Base-by-base conservation (phyloP, 805 yeast genomes). In the Blastobotrys muscicola region DNA sequence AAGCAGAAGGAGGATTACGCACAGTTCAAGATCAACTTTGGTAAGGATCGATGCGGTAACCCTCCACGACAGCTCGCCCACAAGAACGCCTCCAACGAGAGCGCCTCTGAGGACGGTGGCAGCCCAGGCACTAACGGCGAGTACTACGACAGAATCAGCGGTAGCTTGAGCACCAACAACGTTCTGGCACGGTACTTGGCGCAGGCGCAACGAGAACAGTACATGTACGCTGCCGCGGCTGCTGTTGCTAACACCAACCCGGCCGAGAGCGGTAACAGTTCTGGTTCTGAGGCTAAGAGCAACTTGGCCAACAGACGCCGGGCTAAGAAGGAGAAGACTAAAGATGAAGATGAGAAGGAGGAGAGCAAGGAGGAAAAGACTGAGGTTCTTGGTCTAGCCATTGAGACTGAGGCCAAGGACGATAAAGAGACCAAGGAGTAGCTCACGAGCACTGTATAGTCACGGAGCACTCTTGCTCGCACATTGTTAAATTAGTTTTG, bases 1-100 rank as follows among this genome's bases (percentile, higher is more conserved):
- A 82, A 85, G 61, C 80, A 82, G 38, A 78, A 80, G 55, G 72
- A 72, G 4, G 83, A 76, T 30, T 65, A 67, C 45, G 71, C 74
- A 51, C 72, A 73, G 46, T 71, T 87, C 55, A 85, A 85, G 62
- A 82, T 90, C 53, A 86, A 87, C 60, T 89, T 84, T 60, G 97
- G 97, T 41, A 87, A 87, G 59, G 95, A 86, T 60, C 74, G 98
- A 57, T 90, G 97, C 64, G 97, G 97, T 29, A 86, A 89, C 58
- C 78, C 86, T 47, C 96, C 97, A 40, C 74, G 94, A 20, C 50
- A 46, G 38, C 39, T 39, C 13, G 35, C 38, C 4, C 45, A 42
- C 26, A 20, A 20, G 26, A 20, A 20, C 26, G 26, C 26, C 23
- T 16, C 37, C 7, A 13, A 13, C n/a, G 37, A 34, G 23, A 13